phyloP scores from a whole-genome alignment of 129 eudicot genomes.

The Artemisia argyi region DNA sequence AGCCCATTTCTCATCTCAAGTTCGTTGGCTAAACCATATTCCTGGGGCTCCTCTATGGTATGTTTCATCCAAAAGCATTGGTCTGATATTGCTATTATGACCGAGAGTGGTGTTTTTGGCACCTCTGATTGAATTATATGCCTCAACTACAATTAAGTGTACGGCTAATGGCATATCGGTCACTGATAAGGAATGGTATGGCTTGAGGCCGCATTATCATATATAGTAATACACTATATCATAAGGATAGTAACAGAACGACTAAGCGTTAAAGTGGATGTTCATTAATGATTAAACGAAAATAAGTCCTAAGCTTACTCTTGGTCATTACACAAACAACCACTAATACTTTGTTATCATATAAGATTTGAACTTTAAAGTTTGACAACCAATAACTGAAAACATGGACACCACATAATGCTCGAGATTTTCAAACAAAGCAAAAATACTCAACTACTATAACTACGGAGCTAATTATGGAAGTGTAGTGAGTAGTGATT shows the following conservation, averaged over 20 bases:
- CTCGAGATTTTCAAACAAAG: background rate
- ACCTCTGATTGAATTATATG: background rate
- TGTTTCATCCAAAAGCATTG: background rate
- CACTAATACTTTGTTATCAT: background rate
- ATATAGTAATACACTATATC: background rate
- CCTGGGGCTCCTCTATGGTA: background rate
- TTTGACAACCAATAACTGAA: background rate
- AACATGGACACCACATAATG: background rate
- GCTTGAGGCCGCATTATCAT: slow-evolving; percentile 2
- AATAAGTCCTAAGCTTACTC: background rate
- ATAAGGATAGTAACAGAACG: background rate
- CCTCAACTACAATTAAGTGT: background rate
- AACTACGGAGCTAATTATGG: background rate
- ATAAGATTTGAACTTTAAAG: slow-evolving; percentile 1
- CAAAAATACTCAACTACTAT: background rate
- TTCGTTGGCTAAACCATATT: no score
- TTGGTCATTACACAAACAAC: background rate
- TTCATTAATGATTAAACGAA: no score
- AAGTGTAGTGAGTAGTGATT: background rate
- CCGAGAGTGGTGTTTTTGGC: slow-evolving; percentile 4
- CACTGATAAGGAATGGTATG: background rate
- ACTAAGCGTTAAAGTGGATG: background rate
- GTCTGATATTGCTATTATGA: background rate
- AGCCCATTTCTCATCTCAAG: no score
- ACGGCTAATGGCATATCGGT: background rate